Base-by-base conservation (phyloP, 2,329 filamentous ascomycete genomes). In the Monosporascus sp. region DNA sequence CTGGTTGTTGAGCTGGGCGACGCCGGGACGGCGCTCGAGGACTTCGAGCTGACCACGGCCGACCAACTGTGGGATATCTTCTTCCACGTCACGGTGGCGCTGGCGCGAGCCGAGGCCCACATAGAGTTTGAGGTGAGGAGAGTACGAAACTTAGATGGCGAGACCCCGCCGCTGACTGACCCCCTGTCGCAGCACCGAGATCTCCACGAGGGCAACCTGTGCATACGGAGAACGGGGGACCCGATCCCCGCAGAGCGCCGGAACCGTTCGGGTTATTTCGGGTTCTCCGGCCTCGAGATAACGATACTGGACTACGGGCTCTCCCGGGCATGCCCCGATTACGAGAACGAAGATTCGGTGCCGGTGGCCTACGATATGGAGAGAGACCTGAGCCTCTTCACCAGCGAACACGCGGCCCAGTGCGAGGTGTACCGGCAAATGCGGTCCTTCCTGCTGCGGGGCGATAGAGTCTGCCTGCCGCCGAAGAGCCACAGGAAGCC, bases 251-350 rank as follows among this genome's bases (percentile, higher is more conserved):
- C 65, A 36, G 64, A 66, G 4, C 57, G 65, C 3, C 59, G 66
- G 44, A 61, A 61, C 15, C 63, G 67, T 3, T 57, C 60, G 0
- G 68, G 72, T 3, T 70, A 72, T 48, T 83, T 83, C 65, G 82
- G 82, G 27, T 79, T 74, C 58, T 85, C 83, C 0, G 82, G 82
- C 1, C 70, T 85, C 5, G 80, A 85, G 51, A 79, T 86, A 47
- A 86, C 83, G 0, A 81, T 86, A 41, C 71, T 86, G 5, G 83
- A 86, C 66, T 86, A 86, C 56, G 83, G 83, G 0, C 72, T 86
- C 15, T 86, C 83, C 1, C 75, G 83, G 18, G 83, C 82, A 6
- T 61, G 60, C 3, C 76, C 76, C 31, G 70, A 79, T 49, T 57
- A 63, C 15, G 60, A 63, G 9, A 18, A 56, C n/a, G 63, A 61